Percentiles rank a stretch among this genome's conserved stretches.
Evolutionary conservation across 345 rosid genomes (phyloP).

Genomic region (Ailanthus altissimus): DNA sequence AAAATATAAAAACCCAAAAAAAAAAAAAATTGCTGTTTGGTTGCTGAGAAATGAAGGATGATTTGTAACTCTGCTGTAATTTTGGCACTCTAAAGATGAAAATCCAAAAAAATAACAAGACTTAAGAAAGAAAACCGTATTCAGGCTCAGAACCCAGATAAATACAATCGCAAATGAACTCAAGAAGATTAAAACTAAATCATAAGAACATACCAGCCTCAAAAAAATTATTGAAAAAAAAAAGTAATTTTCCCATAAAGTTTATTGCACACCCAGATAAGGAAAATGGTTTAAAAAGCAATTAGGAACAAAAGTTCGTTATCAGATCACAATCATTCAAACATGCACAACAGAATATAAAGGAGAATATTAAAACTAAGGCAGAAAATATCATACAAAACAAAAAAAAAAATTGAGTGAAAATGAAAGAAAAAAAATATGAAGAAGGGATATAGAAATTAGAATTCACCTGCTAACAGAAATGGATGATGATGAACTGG

Average conservation of each 20-base stretch:
- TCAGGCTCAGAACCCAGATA: background rate
- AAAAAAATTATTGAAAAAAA: background rate
- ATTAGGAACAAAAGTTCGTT: no score
- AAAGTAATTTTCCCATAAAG: background rate
- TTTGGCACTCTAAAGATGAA: background rate
- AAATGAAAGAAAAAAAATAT: background rate
- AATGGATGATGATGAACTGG: background rate
- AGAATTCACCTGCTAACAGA: conserved; percentile 12
- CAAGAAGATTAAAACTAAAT: background rate
- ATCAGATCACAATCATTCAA: conserved; percentile 1
- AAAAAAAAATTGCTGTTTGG: background rate
- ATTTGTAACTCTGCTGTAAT: background rate
- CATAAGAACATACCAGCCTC: background rate
- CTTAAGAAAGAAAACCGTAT: background rate
- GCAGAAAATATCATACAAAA: background rate
- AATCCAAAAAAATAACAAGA: background rate
- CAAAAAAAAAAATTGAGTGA: background rate
- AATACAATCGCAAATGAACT: background rate
- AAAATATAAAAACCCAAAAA: background rate
- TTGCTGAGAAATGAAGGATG: background rate
- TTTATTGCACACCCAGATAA: background rate
- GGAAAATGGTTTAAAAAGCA: background rate
- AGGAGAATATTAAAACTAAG: background rate
- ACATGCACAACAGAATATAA: background rate
- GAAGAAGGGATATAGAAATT: background rate